Base-by-base conservation (phyloP, 768 basidiomycete genomes). In the Cystofilobasidium capitatum region DNA sequence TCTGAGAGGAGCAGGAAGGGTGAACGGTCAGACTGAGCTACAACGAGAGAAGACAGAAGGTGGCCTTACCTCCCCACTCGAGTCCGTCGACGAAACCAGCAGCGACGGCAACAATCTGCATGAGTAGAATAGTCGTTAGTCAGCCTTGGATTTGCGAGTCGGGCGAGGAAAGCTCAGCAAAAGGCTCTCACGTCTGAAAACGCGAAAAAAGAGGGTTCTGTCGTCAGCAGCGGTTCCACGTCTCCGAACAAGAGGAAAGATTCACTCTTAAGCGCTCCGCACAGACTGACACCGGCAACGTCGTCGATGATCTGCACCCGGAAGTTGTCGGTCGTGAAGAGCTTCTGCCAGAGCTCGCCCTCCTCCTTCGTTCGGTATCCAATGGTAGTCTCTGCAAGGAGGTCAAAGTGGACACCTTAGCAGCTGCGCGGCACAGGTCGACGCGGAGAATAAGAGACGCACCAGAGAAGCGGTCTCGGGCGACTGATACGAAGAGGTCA, bases 231-330 rank as follows among this genome's bases (percentile, higher is more conserved):
- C 39, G 17, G 29, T 16, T 51, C 26, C 12, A 36, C 16, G 20
- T 29, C n/a, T 20, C 5, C 24, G 3, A 12, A 26, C 13, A 1
- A 24, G 13, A 42, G 39, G 24, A 22, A 7, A 4, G 10, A 58
- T 69, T 69, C 51, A 71, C 72, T 80, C 76, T 81, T 81, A 35
- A 81, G 72, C 9, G 80, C 81, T 1, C 81, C 81, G 59, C 80
- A 79, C 33, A 81, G 76, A 33, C 73, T 75, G 29, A 81, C 80
- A 45, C 81, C 81, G 14, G 78, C 74, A 7, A 81, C 80, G 72
- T 81, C 81, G 39, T 78, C 76, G 62, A 79, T 75, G 29, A 80
- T 72, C 47, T 76, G 73, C 1, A 81, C 80, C 29, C 76, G 71
- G 75, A 81, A 81, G 40, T 73, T 75, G 5, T 76, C 72, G 1